phyloP scores from a whole-genome alignment of 176 grass and related monocot genomes.

The Lolium multiflorum region DNA sequence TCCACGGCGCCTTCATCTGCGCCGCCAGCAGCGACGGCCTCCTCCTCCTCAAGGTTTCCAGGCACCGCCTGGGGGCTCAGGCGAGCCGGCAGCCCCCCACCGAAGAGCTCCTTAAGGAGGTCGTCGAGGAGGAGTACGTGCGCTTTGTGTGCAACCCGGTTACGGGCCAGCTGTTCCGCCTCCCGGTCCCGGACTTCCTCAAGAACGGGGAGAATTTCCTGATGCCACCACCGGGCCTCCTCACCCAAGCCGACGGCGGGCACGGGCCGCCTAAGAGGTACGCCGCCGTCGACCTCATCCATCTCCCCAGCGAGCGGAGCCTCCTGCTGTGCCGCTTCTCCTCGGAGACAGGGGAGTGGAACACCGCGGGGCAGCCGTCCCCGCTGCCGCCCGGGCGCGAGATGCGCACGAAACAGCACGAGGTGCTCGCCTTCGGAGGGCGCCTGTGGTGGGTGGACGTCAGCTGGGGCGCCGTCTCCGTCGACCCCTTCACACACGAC shows the following conservation, averaged over 20 bases:
- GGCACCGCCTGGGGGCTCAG: not conserved
- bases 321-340: not conserved
- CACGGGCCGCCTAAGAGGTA: not conserved
- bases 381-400: not conserved
- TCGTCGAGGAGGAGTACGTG: not conserved
- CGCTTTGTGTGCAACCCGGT: slow-evolving; percentile 10
- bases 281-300: not conserved
- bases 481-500: not conserved
- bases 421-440: slow-evolving; percentile 13
- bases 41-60: not conserved
- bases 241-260: not conserved
- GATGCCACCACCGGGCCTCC: not conserved
- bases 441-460: slow-evolving; percentile 31
- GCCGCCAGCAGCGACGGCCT: not conserved
- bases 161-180: slow-evolving; percentile 16
- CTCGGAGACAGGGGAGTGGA: not conserved
- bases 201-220: not conserved
- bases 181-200: not conserved
- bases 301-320: not conserved
- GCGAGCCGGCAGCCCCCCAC: not conserved
- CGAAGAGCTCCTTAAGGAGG: not conserved
- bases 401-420: not conserved
- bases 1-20: not conserved
- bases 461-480: slow-evolving; percentile 19
- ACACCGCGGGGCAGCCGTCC: not conserved